Conservation (phyloP, 352 stramenopile species). For the Pythium pyrilobum region DNA sequence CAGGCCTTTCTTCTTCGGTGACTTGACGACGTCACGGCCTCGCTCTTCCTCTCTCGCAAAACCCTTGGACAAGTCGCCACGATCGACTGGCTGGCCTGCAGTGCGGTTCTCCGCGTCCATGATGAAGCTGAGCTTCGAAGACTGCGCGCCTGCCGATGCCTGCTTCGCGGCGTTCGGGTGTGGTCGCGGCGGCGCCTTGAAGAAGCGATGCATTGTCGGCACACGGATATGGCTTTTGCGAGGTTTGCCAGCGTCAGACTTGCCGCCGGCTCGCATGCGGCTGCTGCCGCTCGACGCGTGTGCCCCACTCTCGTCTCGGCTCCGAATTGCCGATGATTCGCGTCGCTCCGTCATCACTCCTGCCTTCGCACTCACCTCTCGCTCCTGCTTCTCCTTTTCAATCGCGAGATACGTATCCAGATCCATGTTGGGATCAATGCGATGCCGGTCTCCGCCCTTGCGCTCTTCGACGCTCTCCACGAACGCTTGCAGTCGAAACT, state of each 20-base stretch:
- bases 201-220: slow-evolving; percentile 5
- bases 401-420: slow-evolving; percentile 10
- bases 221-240: background rate
- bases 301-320: too few species aligned
- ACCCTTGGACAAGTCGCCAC: too few species aligned
- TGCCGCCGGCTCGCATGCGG: background rate
- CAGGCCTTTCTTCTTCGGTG: slow-evolving; percentile 1
- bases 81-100: too few species aligned
- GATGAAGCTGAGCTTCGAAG: slow-evolving; percentile 13
- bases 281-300: background rate
- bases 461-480: slow-evolving; percentile 6
- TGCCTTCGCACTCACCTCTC: background rate
- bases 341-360: background rate
- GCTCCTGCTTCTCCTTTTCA: background rate
- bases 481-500: slow-evolving; percentile 2
- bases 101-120: slow-evolving; percentile 2
- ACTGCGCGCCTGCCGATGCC: background rate
- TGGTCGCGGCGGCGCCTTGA: background rate
- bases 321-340: too few species aligned
- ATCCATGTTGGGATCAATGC: background rate
- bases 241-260: background rate
- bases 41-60: too few species aligned
- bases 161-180: background rate
- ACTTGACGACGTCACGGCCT: background rate
- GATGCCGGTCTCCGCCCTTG: too few species aligned